Conservation (phyloP, 352 stramenopile genomes). For the Peronospora belbahrii region DNA sequence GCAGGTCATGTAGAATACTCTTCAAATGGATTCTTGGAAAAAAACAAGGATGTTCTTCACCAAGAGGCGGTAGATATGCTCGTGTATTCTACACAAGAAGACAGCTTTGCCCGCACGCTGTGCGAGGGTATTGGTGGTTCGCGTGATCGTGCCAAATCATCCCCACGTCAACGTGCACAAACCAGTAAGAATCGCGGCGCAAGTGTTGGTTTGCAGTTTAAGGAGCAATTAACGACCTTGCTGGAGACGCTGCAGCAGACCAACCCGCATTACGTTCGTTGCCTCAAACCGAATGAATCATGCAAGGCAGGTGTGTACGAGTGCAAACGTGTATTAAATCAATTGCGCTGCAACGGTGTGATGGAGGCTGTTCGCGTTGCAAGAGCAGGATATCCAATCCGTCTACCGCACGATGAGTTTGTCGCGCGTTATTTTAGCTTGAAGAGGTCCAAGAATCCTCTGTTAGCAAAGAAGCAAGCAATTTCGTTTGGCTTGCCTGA, state of each 20-base stretch:
- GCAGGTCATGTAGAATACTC: slow-evolving; percentile 77
- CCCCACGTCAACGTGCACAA: slow-evolving; percentile 43
- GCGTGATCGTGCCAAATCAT: slow-evolving; percentile 39
- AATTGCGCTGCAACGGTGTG: slow-evolving; percentile 81
- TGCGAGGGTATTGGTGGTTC: slow-evolving; percentile 53
- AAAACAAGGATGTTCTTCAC: slow-evolving; percentile 84
- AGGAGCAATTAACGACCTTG: slow-evolving; percentile 68
- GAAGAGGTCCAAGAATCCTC: slow-evolving; percentile 40
- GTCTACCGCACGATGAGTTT: slow-evolving; percentile 69
- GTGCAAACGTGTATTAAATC: slow-evolving; percentile 65
- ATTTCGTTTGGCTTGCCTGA: slow-evolving; percentile 41
- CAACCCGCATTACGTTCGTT: slow-evolving; percentile 85
- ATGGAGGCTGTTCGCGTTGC: slow-evolving; percentile 84
- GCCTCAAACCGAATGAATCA: slow-evolving; percentile 85
- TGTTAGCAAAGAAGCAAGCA: slow-evolving; percentile 25
- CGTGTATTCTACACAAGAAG: slow-evolving; percentile 56
- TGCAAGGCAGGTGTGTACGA: slow-evolving; percentile 54
- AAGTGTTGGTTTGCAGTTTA: slow-evolving; percentile 84
- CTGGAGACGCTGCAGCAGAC: slow-evolving; percentile 65
- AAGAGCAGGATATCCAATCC: slow-evolving; percentile 75
- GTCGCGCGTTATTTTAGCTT: slow-evolving; percentile 70
- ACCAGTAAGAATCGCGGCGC: slow-evolving; percentile 61
- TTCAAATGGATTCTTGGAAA: slow-evolving; percentile 66
- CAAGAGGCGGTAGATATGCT: slow-evolving; percentile 79
- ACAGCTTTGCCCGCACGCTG: slow-evolving; percentile 63